A percentile compares a stretch with the other conserved stretches of the same genome.
These are phyloP conservation scores for Alloteropsis semialata DNA, from an alignment of 176 grass and related monocot species.

Conservation along the genomic window DNA sequence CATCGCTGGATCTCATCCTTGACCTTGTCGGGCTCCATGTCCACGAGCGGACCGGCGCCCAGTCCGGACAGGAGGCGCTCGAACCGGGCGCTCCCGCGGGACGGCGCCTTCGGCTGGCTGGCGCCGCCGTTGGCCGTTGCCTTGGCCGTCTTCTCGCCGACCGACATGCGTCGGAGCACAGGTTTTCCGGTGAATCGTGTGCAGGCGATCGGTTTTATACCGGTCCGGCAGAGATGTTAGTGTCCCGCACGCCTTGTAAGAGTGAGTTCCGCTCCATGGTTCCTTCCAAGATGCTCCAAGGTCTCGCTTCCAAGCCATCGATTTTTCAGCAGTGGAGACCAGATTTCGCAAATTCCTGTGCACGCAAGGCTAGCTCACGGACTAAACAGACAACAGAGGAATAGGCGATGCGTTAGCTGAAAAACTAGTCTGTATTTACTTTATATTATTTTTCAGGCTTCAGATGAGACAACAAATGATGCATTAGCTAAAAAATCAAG, in stretches of 20 bases:
- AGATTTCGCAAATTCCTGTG: neutral
- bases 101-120: neutral
- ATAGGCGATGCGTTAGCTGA: too few species aligned
- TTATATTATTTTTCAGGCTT: neutral
- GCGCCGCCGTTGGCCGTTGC: neutral
- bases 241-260: constrained; percentile 63
- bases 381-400: neutral
- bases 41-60: constrained; percentile 42
- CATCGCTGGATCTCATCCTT: constrained; percentile 68
- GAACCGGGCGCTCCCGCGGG: neutral
- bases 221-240: constrained; percentile 7
- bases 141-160: neutral
- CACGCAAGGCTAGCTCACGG: constrained; percentile 20
- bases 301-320: constrained; percentile 55
- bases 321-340: neutral
- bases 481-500: neutral
- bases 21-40: constrained; percentile 60
- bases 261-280: constrained; percentile 42
- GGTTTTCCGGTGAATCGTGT: neutral
- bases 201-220: constrained; percentile 12
- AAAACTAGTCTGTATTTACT: neutral
- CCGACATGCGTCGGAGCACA: constrained; percentile 13
- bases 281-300: constrained; percentile 40
- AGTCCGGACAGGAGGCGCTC: constrained; percentile 59
- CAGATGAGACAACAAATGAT: neutral